Percentiles rank a stretch among this genome's conserved stretches.
Evolutionary conservation across 2,329 filamentous ascomycete genomes (phyloP).

Genomic region (Fusarium musae): DNA sequence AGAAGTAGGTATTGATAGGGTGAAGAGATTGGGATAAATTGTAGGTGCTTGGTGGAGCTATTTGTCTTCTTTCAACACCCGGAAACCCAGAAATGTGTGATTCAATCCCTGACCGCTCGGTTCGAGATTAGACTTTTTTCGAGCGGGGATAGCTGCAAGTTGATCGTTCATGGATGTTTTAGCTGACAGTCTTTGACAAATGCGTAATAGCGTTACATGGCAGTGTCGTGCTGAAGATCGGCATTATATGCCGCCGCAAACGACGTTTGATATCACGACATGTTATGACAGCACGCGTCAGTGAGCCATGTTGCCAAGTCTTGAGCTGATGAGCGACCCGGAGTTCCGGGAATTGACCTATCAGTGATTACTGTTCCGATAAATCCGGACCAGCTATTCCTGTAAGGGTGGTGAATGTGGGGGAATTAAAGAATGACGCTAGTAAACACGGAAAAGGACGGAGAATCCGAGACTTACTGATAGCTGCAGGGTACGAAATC

Average conservation of each 20-base stretch:
- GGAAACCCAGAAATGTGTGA: background rate
- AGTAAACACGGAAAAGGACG: background rate
- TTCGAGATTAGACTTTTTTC: background rate
- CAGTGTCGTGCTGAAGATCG: background rate
- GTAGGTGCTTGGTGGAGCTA: background rate
- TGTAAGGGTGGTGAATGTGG: background rate
- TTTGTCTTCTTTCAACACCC: background rate
- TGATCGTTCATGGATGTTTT: background rate
- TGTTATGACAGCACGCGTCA: background rate
- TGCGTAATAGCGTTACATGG: background rate
- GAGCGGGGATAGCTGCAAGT: background rate
- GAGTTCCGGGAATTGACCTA: fast-evolving
- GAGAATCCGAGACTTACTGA: background rate
- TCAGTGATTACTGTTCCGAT: background rate
- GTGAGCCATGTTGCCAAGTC: background rate
- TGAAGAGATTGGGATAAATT: too few species aligned
- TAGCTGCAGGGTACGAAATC: background rate
- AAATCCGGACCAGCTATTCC: background rate
- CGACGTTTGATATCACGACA: background rate
- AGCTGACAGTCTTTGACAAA: background rate
- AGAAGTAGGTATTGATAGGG: background rate
- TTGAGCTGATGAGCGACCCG: background rate
- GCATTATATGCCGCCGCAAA: background rate
- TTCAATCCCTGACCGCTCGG: background rate
- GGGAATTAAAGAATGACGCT: background rate